phyloP scores from a whole-genome alignment of 257 asterid genomes.

The Ehretia macrophylla region DNA sequence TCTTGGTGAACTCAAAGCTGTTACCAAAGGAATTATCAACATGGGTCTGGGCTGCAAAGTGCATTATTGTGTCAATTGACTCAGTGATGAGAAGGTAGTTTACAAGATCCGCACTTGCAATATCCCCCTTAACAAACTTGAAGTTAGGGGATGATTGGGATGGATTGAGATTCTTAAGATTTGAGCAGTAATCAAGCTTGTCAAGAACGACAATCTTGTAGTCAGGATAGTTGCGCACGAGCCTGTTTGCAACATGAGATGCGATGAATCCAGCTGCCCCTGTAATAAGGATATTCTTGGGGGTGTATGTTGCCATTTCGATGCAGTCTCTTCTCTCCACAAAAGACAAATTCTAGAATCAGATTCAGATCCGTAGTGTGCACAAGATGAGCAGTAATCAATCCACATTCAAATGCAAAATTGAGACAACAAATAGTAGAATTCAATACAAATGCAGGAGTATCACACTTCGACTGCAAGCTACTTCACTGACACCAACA shows the following conservation, averaged over 20 bases:
- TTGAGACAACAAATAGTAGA: slow-evolving; percentile 77
- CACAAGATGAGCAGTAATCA: too few relatives aligned
- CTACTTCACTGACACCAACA: too few relatives aligned
- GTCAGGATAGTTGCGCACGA: slow-evolving; percentile 25
- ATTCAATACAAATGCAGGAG: slow-evolving; percentile 62
- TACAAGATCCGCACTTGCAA: slow-evolving; percentile 34
- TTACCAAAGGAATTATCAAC: slow-evolving; percentile 44
- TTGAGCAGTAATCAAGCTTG: slow-evolving; percentile 44
- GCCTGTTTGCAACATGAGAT: slow-evolving; percentile 42
- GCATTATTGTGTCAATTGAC: slow-evolving; percentile 45
- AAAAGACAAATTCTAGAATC: slow-evolving; percentile 50
- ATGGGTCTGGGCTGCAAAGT: slow-evolving; percentile 47
- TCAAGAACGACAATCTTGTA: slow-evolving; percentile 45
- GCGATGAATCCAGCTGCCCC: slow-evolving; percentile 50
- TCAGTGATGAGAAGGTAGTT: slow-evolving; percentile 31
- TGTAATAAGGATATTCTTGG: slow-evolving; percentile 41
- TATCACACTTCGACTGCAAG: too few relatives aligned
- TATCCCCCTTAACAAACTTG: slow-evolving; percentile 40
- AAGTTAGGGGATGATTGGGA: slow-evolving; percentile 36
- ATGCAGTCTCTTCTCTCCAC: not conserved
- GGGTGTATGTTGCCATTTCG: slow-evolving; percentile 30
- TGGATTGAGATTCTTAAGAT: slow-evolving; percentile 36
- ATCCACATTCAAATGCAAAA: not conserved
- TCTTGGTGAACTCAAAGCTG: slow-evolving; percentile 38
- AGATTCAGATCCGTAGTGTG: not conserved